phyloP scores from a whole-genome alignment of 2,329 filamentous ascomycete genomes.

The Hypoxylon sp. region DNA sequence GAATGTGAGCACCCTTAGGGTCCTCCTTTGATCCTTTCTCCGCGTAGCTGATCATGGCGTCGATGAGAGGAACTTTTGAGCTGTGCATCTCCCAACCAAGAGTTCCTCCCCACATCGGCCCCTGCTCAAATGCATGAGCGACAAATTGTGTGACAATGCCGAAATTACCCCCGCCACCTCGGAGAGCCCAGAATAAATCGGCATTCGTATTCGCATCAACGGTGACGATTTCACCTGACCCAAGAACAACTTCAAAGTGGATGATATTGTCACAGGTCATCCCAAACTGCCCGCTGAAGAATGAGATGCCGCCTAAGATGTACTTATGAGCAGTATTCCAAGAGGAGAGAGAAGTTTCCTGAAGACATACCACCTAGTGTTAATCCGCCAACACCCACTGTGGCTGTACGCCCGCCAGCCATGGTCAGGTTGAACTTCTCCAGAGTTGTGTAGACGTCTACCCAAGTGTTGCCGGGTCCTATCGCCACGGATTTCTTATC shows the following conservation, averaged over 20 bases:
- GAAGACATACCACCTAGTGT: constrained; percentile 52
- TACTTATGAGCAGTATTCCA: neutral
- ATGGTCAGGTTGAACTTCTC: constrained; percentile 54
- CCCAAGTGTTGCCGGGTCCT: constrained; percentile 58
- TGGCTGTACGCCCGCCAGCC: constrained; percentile 56
- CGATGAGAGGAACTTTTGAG: constrained; percentile 19
- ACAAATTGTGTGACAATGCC: constrained; percentile 42
- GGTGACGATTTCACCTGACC: constrained; percentile 41
- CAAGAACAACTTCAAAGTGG: constrained; percentile 53
- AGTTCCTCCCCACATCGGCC: constrained; percentile 38
- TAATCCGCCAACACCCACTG: constrained; percentile 59
- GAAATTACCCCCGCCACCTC: constrained; percentile 43
- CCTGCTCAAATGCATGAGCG: constrained; percentile 27
- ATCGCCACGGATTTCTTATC: constrained; percentile 53
- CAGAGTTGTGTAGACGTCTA: constrained; percentile 56
- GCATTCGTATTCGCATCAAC: constrained; percentile 49
- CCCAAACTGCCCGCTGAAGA: constrained; percentile 51
- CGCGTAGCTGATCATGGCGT: constrained; percentile 26
- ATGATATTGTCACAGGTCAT: constrained; percentile 56
- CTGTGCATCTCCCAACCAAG: constrained; percentile 33
- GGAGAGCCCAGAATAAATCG: constrained; percentile 56
- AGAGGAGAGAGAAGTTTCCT: neutral
- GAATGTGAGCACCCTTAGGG: constrained; percentile 37
- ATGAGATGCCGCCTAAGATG: constrained; percentile 52
- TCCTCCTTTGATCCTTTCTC: constrained; percentile 30